Evolutionary conservation across 225 moss, liverwort and hornwort species (phyloP).

Genomic region (Neckera pumila): DNA sequence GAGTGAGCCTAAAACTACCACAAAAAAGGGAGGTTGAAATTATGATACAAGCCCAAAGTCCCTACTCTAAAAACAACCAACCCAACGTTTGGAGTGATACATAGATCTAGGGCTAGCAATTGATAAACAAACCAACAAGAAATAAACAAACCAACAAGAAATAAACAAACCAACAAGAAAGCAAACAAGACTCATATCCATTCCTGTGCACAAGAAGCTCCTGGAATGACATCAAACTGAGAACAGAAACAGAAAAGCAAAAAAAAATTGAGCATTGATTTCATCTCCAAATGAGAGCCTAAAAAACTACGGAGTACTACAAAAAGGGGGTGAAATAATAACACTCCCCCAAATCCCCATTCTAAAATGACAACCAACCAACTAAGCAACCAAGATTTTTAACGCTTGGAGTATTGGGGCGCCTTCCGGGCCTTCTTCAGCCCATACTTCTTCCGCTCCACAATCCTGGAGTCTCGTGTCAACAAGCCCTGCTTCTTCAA

Average conservation of each 20-base stretch:
- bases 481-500: conserved; percentile 93
- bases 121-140: background rate
- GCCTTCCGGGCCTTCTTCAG: conserved; percentile 74
- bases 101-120: background rate
- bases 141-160: no score
- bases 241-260: background rate
- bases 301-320: background rate
- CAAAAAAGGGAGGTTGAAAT: background rate
- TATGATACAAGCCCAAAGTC: background rate
- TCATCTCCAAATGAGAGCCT: background rate
- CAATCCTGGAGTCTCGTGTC: conserved; percentile 82
- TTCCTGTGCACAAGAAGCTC: background rate
- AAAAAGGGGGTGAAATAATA: background rate
- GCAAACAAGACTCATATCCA: background rate
- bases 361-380: background rate
- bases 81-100: background rate
- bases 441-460: conserved; percentile 98
- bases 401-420: conserved; percentile 43
- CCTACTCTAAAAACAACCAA: background rate
- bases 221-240: background rate
- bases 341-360: background rate
- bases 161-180: background rate
- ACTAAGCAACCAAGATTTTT: background rate
- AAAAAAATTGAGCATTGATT: background rate
- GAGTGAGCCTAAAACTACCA: background rate